Percentiles rank a stretch among this genome's conserved stretches.
These are phyloP conservation scores for Ricinus communis DNA, from an alignment of 345 rosid genomes.

Conservation along the genomic window DNA sequence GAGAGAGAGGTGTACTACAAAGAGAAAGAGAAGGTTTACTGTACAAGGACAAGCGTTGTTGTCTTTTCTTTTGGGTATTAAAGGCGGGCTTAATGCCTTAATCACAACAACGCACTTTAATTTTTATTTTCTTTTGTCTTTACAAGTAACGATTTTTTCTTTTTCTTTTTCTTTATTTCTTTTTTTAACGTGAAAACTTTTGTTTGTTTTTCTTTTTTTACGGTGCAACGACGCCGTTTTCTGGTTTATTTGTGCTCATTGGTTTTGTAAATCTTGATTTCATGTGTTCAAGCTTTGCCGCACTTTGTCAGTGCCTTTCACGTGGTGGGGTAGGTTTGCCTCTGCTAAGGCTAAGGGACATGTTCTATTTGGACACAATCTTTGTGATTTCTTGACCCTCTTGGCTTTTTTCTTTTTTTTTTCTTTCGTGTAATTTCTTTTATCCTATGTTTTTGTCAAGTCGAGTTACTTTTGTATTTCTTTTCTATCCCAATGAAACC, in stretches of 20 bases:
- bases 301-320: slow-evolving; percentile 27
- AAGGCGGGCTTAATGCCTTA: slow-evolving; percentile 36
- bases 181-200: too few relatives aligned
- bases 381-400: too few relatives aligned
- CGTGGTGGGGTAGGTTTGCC: slow-evolving; percentile 40
- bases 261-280: neutral
- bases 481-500: too few relatives aligned
- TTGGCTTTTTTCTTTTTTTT: neutral
- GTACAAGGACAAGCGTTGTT: slow-evolving; percentile 13
- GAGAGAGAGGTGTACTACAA: slow-evolving; percentile 1
- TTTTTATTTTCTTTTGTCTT: too few relatives aligned
- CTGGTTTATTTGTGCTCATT: neutral
- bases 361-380: neutral
- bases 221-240: slow-evolving; percentile 16
- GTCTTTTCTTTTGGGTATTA: slow-evolving; percentile 22
- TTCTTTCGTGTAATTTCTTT: too few relatives aligned
- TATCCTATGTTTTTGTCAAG: neutral
- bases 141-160: too few relatives aligned
- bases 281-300: neutral
- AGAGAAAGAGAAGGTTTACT: slow-evolving; percentile 25
- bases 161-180: too few relatives aligned
- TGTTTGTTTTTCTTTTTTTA: too few relatives aligned
- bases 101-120: neutral
- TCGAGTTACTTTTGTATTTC: too few relatives aligned
- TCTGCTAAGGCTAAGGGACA: neutral